Percentiles rank a stretch among this genome's conserved stretches.
Conservation (phyloP, 2,329 filamentous ascomycete species). For the Anthostomella pinea region DNA sequence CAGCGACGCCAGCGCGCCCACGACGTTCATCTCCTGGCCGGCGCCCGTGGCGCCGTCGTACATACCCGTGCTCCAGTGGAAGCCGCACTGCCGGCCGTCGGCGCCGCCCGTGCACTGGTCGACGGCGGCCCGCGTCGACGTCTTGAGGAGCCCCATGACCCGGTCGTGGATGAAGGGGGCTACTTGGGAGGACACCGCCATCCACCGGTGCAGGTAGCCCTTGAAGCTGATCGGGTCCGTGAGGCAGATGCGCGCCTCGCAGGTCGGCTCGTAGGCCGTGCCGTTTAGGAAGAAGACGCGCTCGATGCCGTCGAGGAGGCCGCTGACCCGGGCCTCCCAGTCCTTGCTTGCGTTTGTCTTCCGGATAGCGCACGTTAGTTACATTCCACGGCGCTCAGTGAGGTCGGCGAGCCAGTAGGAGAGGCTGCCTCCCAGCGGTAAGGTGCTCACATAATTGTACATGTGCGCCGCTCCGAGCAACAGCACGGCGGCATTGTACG, state of each 20-base stretch:
- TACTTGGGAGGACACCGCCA: constrained; percentile 37
- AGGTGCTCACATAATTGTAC: constrained; percentile 41
- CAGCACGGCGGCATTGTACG: constrained; percentile 49
- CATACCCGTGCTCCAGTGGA: constrained; percentile 44
- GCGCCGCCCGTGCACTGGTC: constrained; percentile 31
- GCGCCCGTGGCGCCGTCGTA: constrained; percentile 47
- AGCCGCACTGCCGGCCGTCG: constrained; percentile 45
- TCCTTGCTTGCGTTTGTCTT: constrained; percentile 30
- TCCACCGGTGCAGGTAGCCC: constrained; percentile 54
- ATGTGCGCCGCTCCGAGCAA: constrained; percentile 41
- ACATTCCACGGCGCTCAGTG: neutral
- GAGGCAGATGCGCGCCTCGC: constrained; percentile 50
- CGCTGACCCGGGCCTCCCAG: constrained; percentile 47
- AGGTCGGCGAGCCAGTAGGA: no score
- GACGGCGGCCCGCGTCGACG: constrained; percentile 39
- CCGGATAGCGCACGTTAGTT: constrained; percentile 3
- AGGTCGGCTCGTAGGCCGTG: constrained; percentile 53
- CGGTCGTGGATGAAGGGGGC: constrained; percentile 34
- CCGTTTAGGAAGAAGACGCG: constrained; percentile 47
- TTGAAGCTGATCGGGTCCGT: constrained; percentile 57
- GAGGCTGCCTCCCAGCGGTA: no score
- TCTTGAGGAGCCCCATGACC: constrained; percentile 35
- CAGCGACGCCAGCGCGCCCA: constrained; percentile 44
- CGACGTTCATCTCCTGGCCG: constrained; percentile 48
- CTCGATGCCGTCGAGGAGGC: constrained; percentile 44